These are phyloP conservation scores for Herpetomonas samuelpessoai DNA, from an alignment of 208 protist species.

Conservation along the genomic window DNA sequence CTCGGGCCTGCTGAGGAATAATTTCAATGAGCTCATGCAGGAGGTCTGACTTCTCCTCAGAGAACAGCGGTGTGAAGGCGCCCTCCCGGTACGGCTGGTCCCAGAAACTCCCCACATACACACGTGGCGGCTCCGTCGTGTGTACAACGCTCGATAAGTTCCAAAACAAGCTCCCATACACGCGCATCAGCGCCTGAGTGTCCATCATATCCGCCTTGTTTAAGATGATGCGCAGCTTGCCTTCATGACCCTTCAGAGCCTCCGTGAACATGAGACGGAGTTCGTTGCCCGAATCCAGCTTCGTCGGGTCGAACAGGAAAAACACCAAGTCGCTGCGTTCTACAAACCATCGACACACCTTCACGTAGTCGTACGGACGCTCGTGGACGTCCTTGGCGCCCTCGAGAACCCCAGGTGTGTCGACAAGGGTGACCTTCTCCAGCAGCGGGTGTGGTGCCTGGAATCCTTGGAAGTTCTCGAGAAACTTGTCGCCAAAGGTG, in stretches of 20 bases:
- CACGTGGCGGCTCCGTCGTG: conserved; percentile 93
- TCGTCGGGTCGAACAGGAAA: conserved; percentile 78
- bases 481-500: conserved; percentile 85
- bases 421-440: conserved; percentile 69
- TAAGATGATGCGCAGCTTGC: conserved; percentile 93
- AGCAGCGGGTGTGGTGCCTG: conserved; percentile 82
- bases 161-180: conserved; percentile 96
- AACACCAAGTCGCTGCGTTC: conserved; percentile 79
- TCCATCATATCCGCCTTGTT: conserved; percentile 95
- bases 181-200: conserved; percentile 93
- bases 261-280: conserved; percentile 58
- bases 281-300: conserved; percentile 69
- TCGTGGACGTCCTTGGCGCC: conserved; percentile 48
- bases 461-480: conserved; percentile 82
- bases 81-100: conserved; percentile 74
- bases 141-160: conserved; percentile 92
- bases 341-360: conserved; percentile 72
- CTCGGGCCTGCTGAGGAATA: conserved; percentile 78
- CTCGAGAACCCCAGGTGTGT: conserved; percentile 79
- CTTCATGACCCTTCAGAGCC: conserved; percentile 80
- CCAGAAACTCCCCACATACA: conserved; percentile 97
- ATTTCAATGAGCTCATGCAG: conserved; percentile 73
- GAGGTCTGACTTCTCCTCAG: conserved; percentile 82
- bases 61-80: conserved; percentile 67
- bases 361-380: conserved; percentile 69